phyloP scores from a whole-genome alignment of 352 stramenopile genomes.

The Pythium brassicae region DNA sequence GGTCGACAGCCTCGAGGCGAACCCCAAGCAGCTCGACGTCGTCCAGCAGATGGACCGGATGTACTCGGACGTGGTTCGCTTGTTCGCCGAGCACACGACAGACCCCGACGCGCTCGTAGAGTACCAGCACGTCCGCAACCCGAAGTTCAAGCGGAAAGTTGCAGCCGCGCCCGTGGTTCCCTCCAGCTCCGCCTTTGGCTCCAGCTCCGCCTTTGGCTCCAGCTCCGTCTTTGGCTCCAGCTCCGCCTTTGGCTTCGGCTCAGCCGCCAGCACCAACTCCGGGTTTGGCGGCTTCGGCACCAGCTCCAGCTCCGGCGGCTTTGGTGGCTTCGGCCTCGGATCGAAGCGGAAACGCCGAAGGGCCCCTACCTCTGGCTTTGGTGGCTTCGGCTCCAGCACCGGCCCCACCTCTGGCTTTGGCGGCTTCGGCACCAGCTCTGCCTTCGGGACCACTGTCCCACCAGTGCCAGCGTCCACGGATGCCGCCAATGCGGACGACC shows the following conservation, averaged over 20 bases:
- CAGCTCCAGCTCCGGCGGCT: too few relatives aligned
- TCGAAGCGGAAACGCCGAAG: too few relatives aligned
- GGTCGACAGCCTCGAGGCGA: constrained; percentile 6
- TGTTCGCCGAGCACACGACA: constrained; percentile 48
- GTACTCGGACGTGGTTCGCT: constrained; percentile 32
- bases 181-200: too few relatives aligned
- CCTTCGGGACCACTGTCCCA: background rate
- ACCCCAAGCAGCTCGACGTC: background rate
- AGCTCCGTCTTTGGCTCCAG: too few relatives aligned
- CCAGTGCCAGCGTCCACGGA: background rate
- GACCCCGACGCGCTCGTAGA: constrained; percentile 29
- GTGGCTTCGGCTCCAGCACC: background rate
- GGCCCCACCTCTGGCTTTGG: background rate
- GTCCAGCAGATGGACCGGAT: constrained; percentile 21
- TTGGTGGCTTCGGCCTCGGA: too few relatives aligned
- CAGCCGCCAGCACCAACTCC: too few relatives aligned
- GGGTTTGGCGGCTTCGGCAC: too few relatives aligned
- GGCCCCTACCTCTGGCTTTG: too few relatives aligned
- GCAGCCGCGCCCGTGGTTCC: too few relatives aligned
- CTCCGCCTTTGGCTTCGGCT: too few relatives aligned
- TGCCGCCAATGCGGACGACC: background rate
- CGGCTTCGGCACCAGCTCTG: too few relatives aligned
- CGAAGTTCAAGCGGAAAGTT: constrained; percentile 1
- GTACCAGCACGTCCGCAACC: constrained; percentile 1
- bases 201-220: background rate